Base-by-base conservation (phyloP, 2,329 filamentous ascomycete species). In the Hysterium pulicare region DNA sequence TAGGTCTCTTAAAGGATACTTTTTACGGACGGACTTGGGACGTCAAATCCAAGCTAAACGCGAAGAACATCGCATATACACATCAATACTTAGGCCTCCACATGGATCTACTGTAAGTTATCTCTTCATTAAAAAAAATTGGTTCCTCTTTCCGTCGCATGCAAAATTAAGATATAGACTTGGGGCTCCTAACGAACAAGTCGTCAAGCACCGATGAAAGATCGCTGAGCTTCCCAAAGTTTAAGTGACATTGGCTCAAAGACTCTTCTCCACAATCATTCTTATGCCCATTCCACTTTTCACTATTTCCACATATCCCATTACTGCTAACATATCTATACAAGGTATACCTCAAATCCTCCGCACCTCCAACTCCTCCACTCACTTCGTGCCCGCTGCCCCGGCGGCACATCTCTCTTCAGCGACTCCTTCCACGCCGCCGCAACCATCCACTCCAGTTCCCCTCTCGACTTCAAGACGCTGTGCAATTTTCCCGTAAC, bases 11-110 rank as follows among this genome's bases (percentile, higher is more conserved):
- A 20, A 86, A 89, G 58, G 83, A 89, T 55, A 93, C 90, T 6
- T 93, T 97, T 61, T 97, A 97, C 66, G 93, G 93, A 32, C 74
- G 77, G 53, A 95, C 89, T 0, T 97, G 90, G 82, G 86, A 96
- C 66, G 91, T 97, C 10, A 80, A 82, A 41, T 88, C 84, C 3
- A 85, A 94, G 40, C 84, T 86, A 1, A 66, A 87, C 42, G 88
- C 90, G 19, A 90, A 91, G 61, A 97, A 97, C 62, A 87, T 96
- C 3, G 91, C 93, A 17, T 75, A 97, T 69, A 96, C 91, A 1
- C 84, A 79, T 58, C 77, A 84, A 37, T 84, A 83, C 58, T 81
- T 97, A 1, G 87, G 87, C 13, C 82, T 96, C 36, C 93, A 98
- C 70, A 93, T 95, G 80, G 93, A 97, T 62, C 77, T 97, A 31